These are phyloP conservation scores for Aquilaria agallochum DNA, from an alignment of 441 rosid genomes.

Conservation along the genomic window DNA sequence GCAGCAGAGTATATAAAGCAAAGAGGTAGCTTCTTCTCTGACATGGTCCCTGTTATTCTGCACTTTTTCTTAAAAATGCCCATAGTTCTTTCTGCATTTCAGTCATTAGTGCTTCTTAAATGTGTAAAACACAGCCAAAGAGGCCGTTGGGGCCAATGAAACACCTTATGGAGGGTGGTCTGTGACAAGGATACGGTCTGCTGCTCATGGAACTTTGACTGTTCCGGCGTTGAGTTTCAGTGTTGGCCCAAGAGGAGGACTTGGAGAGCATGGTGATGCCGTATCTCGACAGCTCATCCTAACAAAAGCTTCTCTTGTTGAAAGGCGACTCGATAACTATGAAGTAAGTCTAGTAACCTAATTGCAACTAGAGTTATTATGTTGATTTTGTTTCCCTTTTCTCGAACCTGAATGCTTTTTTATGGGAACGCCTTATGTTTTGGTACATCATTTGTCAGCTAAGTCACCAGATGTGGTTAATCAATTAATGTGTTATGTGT, in stretches of 20 bases:
- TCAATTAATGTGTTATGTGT: no score
- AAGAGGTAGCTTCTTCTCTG: slow-evolving; percentile 53
- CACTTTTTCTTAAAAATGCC: neutral
- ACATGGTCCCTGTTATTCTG: slow-evolving; percentile 8
- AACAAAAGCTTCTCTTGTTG: slow-evolving; percentile 88
- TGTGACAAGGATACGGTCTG: slow-evolving; percentile 91
- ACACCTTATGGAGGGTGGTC: slow-evolving; percentile 96
- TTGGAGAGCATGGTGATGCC: slow-evolving; percentile 97
- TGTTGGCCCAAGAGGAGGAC: slow-evolving; percentile 96
- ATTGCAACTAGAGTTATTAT: no score
- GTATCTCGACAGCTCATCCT: slow-evolving; percentile 87
- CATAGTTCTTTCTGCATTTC: slow-evolving; percentile 6
- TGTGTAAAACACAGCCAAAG: slow-evolving; percentile 60
- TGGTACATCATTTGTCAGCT: no score
- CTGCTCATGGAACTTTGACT: slow-evolving; percentile 94
- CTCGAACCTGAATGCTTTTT: no score
- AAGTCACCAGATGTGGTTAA: no score
- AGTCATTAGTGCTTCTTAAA: slow-evolving; percentile 10
- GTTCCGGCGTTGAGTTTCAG: slow-evolving; percentile 76
- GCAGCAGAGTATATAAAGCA: slow-evolving; percentile 69
- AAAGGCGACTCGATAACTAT: slow-evolving; percentile 97
- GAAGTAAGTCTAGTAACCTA: slow-evolving; percentile 75
- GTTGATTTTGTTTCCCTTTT: no score
- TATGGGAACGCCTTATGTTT: no score
- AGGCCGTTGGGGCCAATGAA: slow-evolving; percentile 93